Base-by-base conservation (phyloP, 2,329 filamentous ascomycete genomes). In the Claviceps quebecensis region DNA sequence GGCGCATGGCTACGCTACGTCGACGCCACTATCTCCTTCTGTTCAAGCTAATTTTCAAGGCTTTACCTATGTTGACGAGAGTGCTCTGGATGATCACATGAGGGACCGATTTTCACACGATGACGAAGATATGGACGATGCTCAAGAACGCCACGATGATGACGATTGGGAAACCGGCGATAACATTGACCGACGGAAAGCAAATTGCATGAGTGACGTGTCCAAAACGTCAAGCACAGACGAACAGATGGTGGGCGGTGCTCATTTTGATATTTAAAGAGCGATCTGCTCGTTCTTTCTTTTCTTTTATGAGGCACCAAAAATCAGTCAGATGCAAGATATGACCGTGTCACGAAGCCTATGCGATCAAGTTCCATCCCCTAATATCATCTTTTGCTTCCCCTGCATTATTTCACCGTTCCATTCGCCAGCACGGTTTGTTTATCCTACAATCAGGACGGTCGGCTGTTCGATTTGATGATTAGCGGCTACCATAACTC, bases 1-100 rank as follows among this genome's bases (percentile, higher is more conserved):
- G 48, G 88, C 91, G 16, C 83, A 83, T 52, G 90, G 90, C 39
- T 87, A 93, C 63, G 84, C 87, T 5, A 87, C 88, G 7, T 95
- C 87, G 14, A 98, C 93, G 0, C 93, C 93, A 0, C 74, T 98
- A 23, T 95, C 89, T 14, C 93, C 93, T 0, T 94, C 88, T 2
- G 90, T 96, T 69, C 93, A 98, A 69, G 93, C 91, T 56, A 96
- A 97, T 64, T 98, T 98, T 73, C 87, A 93, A 62, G 93, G 93
- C 37, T 98, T 98, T 68, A 98, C 93, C 0, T 98, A 95, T 66
- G 93, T 97, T n/a, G 93, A 97, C 60, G 91, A 97, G 70, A 96
- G 87, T 62, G 87, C 87, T 2, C 83, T 98, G 52, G 90, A 97
- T 49, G 87, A 91, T 56, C 84, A 93, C 57, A 89, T 87, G 80